Evolutionary conservation across 179 eudicot species (phyloP), one percentile per base, ranked within the genome.

Genomic region (Silene coronaria): DNA sequence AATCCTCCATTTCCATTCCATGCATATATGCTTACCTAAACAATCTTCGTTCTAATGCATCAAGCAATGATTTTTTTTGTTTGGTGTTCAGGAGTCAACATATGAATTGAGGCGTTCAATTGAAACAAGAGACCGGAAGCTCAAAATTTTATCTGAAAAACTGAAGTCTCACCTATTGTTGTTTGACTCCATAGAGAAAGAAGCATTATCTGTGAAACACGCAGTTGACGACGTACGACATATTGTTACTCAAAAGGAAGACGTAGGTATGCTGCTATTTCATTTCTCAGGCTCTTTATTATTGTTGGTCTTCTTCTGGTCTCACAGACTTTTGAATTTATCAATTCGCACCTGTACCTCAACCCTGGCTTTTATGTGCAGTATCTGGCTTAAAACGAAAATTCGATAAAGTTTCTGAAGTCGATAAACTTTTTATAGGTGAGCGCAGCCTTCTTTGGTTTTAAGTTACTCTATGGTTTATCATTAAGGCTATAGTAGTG

Each of bases 41-140:
- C 26, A 17, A 63, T 1, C 46, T 63, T 26, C 6, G 11, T 69
- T 14, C 32, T 38, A 21, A 24, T 77, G 27, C 34, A 19, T 9
- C 21, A 60, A 53, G 28, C 12, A 34, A 10, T 14, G 45, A 51
- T 3, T 13, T 62, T 62, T 42, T 64, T 67, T 13, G 73, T 11
- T 62, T 71, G 24, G 68, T 71, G 61, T 67, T 78, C 79, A 88
- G 88, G 88, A 84, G 32, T 88, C 89, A 63, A 86, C 85, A 11
- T 79, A 70, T 81, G 86, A 86, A 74, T 74, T 88, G 88, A 86
- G 82, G 79, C 82, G 82, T 71, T 82, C 91, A 38, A 81, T 84
- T 69, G 85, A 84, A 76, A 46, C 79, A 68, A 81, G 80, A 78
- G 91, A 88, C 61, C 80, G 81, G 78, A 86, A 76, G 75, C 80